These are phyloP conservation scores for Penicillium sp. DNA, from an alignment of 2,329 filamentous ascomycete genomes.

Conservation along the genomic window DNA sequence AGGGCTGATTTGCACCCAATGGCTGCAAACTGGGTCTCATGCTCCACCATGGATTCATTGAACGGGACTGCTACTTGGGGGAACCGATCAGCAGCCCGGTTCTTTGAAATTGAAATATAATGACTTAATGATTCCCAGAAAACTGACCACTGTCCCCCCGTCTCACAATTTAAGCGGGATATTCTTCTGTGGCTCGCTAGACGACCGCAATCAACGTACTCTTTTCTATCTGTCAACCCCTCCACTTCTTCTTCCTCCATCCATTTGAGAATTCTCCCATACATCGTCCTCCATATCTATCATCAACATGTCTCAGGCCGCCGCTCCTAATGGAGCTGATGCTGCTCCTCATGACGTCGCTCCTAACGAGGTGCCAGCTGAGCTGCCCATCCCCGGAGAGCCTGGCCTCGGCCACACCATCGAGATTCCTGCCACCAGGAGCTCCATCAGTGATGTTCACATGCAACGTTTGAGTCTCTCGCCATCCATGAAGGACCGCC, in stretches of 20 bases:
- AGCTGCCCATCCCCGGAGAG: conserved; percentile 50
- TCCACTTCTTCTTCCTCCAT: not conserved
- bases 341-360: conserved; percentile 23
- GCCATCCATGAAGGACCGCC: conserved; percentile 69
- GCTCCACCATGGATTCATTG: conserved; percentile 6
- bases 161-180: not conserved
- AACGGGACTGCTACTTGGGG: conserved; percentile 29
- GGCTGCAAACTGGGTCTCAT: not conserved
- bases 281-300: not conserved
- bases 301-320: conserved; percentile 61
- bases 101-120: conserved; percentile 11
- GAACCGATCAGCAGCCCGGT: conserved; percentile 17
- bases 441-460: conserved; percentile 69
- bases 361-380: conserved; percentile 21
- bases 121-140: conserved; percentile 15
- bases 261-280: not conserved
- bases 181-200: conserved; percentile 8
- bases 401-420: conserved; percentile 55
- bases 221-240: not conserved
- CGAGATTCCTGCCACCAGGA: conserved; percentile 71
- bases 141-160: not conserved
- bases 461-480: conserved; percentile 73
- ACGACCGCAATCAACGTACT: not conserved
- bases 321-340: conserved; percentile 57
- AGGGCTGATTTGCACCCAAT: conserved; percentile 2